Percentiles rank a stretch among this genome's conserved stretches.
phyloP scores from a whole-genome alignment of 2,329 filamentous ascomycete species.

The Fusarium piperis region DNA sequence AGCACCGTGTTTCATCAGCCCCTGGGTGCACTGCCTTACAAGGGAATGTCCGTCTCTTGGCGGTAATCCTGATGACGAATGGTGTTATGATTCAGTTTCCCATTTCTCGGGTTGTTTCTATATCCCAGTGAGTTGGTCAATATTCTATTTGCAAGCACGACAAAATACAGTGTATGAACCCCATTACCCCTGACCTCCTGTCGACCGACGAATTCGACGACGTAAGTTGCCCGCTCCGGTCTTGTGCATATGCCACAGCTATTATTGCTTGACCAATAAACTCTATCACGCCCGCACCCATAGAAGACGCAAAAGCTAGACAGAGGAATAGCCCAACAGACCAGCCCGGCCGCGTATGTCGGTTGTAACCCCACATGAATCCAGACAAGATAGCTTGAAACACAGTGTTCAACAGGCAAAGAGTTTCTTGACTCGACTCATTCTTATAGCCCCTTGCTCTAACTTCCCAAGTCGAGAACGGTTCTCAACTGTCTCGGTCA shows the following conservation, averaged over 20 bases:
- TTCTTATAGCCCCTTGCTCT: neutral
- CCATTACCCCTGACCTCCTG: neutral
- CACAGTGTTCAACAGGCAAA: neutral
- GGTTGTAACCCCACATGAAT: neutral
- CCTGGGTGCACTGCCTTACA: no score
- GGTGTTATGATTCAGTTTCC: no score
- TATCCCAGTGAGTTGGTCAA: no score
- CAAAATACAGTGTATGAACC: neutral
- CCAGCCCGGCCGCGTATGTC: neutral
- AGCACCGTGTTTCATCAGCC: no score
- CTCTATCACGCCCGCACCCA: neutral
- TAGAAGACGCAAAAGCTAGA: neutral
- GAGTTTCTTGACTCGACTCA: neutral
- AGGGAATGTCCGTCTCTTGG: no score
- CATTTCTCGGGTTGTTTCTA: no score
- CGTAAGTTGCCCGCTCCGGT: neutral
- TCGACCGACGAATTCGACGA: neutral
- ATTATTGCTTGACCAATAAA: neutral
- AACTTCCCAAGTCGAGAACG: rapidly evolving
- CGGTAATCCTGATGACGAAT: no score
- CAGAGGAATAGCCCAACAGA: neutral
- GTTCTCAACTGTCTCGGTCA: neutral
- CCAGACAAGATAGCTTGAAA: neutral
- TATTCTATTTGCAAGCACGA: neutral
- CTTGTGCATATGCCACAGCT: neutral